Percentiles rank a stretch among this genome's conserved stretches.
Conservation (phyloP, 495 filamentous ascomycete genomes). For the Thozetella sp. region DNA sequence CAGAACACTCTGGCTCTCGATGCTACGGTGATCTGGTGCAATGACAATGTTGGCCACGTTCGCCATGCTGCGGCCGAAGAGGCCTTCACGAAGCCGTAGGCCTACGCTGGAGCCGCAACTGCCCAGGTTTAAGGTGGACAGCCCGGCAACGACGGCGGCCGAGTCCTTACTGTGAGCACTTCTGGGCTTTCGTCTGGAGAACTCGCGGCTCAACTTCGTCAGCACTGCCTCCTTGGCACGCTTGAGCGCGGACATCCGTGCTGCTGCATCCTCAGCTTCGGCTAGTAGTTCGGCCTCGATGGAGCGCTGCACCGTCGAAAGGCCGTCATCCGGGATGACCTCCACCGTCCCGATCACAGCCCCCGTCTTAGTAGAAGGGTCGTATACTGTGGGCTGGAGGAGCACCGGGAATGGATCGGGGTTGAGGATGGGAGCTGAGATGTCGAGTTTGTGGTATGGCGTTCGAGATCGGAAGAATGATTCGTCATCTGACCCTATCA, state of each 20-base stretch:
- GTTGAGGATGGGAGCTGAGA: slow-evolving; percentile 50
- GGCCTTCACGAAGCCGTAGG: slow-evolving; percentile 35
- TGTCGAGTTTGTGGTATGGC: slow-evolving; percentile 26
- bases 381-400: slow-evolving; percentile 46
- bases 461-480: slow-evolving; percentile 34
- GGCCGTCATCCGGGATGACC: slow-evolving; percentile 25
- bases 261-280: slow-evolving; percentile 40
- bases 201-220: slow-evolving; percentile 44
- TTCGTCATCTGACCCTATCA: slow-evolving; percentile 40
- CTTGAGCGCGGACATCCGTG: slow-evolving; percentile 38
- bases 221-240: slow-evolving; percentile 47
- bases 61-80: slow-evolving; percentile 38
- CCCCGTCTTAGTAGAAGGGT: slow-evolving; percentile 35
- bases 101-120: slow-evolving; percentile 16
- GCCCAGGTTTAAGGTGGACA: slow-evolving; percentile 18
- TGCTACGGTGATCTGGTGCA: slow-evolving; percentile 29
- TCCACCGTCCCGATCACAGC: slow-evolving; percentile 13
- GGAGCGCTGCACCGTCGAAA: slow-evolving; percentile 40
- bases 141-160: slow-evolving; percentile 20
- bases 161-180: slow-evolving; percentile 19
- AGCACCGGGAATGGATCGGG: slow-evolving; percentile 40
- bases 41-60: slow-evolving; percentile 14
- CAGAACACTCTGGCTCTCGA: slow-evolving; percentile 39
- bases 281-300: slow-evolving; percentile 37
- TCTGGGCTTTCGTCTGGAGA: slow-evolving; percentile 16